phyloP scores from a whole-genome alignment of 768 basidiomycete species.

The Vararia minispora region DNA sequence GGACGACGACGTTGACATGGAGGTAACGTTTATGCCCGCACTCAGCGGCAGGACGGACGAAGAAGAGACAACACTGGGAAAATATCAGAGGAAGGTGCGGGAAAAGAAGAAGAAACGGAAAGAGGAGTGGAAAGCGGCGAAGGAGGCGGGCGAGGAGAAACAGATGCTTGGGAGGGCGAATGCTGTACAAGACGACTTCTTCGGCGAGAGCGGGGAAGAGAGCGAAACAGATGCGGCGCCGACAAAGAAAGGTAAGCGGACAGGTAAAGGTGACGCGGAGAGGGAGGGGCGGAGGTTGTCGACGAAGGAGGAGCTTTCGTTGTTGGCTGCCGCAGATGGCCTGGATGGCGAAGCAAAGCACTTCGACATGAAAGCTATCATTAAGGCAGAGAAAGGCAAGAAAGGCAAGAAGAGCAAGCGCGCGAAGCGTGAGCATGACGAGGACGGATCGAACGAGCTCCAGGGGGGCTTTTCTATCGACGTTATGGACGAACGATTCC shows the following conservation, averaged over 20 bases:
- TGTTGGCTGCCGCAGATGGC: constrained; percentile 48
- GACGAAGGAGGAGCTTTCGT: constrained; percentile 54
- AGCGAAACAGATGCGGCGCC: constrained; percentile 14
- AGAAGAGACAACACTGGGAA: constrained; percentile 84
- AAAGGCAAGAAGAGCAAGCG: constrained; percentile 28
- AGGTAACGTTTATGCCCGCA: constrained; percentile 91
- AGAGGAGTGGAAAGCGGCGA: constrained; percentile 42
- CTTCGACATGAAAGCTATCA: constrained; percentile 83
- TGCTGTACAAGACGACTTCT: constrained; percentile 59
- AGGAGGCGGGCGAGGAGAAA: constrained; percentile 14
- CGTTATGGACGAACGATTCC: constrained; percentile 82
- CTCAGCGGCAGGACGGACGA: constrained; percentile 42
- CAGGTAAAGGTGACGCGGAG: constrained; percentile 1
- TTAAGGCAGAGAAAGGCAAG: constrained; percentile 71
- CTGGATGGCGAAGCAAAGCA: constrained; percentile 52
- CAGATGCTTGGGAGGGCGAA: constrained; percentile 17
- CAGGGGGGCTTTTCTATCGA: constrained; percentile 80
- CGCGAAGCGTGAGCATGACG: constrained; percentile 33
- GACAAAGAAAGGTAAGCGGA: constrained; percentile 15
- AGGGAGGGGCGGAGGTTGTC: constrained; percentile 18
- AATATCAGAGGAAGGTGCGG: constrained; percentile 80
- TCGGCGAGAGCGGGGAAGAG: constrained; percentile 40
- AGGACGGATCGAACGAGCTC: constrained; percentile 49
- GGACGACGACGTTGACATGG: constrained; percentile 66
- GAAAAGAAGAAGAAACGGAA: constrained; percentile 82